Base-by-base conservation (phyloP, 2,329 filamentous ascomycete genomes). In the Neonectria coccinea region DNA sequence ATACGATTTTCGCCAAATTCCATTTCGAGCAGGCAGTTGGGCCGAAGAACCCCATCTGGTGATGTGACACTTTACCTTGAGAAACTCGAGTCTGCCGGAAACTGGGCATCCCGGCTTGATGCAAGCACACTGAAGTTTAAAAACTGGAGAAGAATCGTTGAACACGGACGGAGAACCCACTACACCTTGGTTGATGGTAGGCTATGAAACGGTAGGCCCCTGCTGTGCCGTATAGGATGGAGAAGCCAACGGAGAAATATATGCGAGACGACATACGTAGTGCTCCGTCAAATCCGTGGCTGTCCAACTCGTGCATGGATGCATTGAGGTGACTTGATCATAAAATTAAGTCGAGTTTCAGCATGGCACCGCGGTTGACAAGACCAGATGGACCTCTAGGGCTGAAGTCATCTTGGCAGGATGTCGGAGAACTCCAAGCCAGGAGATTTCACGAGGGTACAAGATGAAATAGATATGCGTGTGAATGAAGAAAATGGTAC, bases 91-190 rank as follows among this genome's bases (percentile, higher is more conserved):
- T 29, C n/a, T 36, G n/a, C 18, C 45, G 25, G 25, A 22, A 42
- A 16, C 27, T 6, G 44, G 33, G 20, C 56, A 57, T 20, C 33
- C 25, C 22, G 56, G 56, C 42, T 12, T 22, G 42, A 14, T 9
- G 22, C 44, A 47, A 39, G 14, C 39, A 44, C 31, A 11, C 33
- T 47, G 33, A 61, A 54, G 10, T 51, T 22, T 56, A 61, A 61
- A 42, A 52, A 52, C 16, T 25, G 56, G 56, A 31, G 56, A 52
- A 9, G 2, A n/a, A 31, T 41, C 7, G 22, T 44, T 25, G 9
- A 22, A 52, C 44, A 48, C 14, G 27, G n/a, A 44, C 33, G 3
- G 48, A 29, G 31, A 59, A 59, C 41, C 47, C 27, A 44, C 36
- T 14, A 27, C 27, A 16, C 44, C 14, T 47, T 52, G 29, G 29